Percentiles rank a stretch among this genome's conserved stretches.
Evolutionary conservation across 2,329 filamentous ascomycete species (phyloP).

Genomic region (Pestalotiopsis sp.): DNA sequence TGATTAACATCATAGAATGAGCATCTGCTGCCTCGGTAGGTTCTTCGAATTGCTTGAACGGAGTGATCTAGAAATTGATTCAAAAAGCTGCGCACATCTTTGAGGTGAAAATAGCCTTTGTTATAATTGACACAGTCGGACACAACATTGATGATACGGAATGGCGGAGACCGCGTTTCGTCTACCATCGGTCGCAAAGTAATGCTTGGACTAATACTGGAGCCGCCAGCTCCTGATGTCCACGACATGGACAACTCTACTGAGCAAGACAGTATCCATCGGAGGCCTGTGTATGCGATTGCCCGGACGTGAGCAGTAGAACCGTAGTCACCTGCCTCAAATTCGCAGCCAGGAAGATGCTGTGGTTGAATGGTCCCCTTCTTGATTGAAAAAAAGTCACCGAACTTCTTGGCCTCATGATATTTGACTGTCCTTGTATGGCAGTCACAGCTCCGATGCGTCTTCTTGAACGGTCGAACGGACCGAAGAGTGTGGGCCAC

Average conservation of each 20-base stretch:
- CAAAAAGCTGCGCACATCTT: too few species aligned
- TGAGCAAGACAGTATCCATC: background rate
- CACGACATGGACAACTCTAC: background rate
- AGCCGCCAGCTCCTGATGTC: background rate
- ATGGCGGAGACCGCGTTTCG: background rate
- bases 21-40: background rate
- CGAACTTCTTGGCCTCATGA: background rate
- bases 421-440: background rate
- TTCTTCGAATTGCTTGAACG: background rate
- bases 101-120: accelerated
- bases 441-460: background rate
- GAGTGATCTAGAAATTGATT: background rate
- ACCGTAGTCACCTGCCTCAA: background rate
- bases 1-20: background rate
- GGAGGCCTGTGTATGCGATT: background rate
- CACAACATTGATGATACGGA: background rate
- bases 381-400: background rate
- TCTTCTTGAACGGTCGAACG: too few species aligned
- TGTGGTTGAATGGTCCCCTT: background rate
- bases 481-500: background rate
- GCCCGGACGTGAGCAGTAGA: background rate
- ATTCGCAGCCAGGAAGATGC: background rate
- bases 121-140: too few species aligned
- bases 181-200: background rate
- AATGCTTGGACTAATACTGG: background rate